Conservation (phyloP, 2,329 filamentous ascomycete species). For the Colletotrichum sojae region DNA sequence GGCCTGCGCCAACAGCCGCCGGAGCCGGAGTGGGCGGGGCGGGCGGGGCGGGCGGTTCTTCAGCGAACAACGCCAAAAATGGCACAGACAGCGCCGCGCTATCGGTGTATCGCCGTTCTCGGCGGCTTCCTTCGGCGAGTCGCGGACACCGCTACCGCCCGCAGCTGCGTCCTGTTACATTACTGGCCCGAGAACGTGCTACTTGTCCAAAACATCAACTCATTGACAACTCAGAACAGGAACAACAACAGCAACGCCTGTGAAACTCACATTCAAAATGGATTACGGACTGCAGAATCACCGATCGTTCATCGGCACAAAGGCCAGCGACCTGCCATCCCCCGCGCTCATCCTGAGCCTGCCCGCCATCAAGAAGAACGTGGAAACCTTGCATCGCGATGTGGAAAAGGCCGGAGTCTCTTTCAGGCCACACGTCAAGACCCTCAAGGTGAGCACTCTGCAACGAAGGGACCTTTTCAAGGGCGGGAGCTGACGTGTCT, state of each 20-base stretch:
- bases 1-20: constrained; percentile 13
- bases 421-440: constrained; percentile 62
- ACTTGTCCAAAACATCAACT: background rate
- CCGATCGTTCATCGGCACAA: constrained; percentile 52
- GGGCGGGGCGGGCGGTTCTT: background rate
- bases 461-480: accelerated
- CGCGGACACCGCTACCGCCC: too few species aligned
- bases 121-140: background rate
- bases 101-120: constrained; percentile 9
- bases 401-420: constrained; percentile 54
- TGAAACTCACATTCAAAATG: constrained; percentile 41
- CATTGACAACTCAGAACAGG: background rate
- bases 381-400: constrained; percentile 53
- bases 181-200: background rate
- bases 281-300: constrained; percentile 50
- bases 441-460: constrained; percentile 53
- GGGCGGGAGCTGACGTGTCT: accelerated
- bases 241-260: background rate
- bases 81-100: background rate
- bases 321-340: constrained; percentile 52
- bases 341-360: constrained; percentile 57
- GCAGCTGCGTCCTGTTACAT: background rate
- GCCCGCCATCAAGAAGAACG: constrained; percentile 54
- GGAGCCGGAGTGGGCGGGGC: constrained; percentile 11
- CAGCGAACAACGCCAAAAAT: background rate